Percentiles rank a stretch among this genome's conserved stretches.
phyloP scores from a whole-genome alignment of 148 eudicot species.

The Cornus controversa region DNA sequence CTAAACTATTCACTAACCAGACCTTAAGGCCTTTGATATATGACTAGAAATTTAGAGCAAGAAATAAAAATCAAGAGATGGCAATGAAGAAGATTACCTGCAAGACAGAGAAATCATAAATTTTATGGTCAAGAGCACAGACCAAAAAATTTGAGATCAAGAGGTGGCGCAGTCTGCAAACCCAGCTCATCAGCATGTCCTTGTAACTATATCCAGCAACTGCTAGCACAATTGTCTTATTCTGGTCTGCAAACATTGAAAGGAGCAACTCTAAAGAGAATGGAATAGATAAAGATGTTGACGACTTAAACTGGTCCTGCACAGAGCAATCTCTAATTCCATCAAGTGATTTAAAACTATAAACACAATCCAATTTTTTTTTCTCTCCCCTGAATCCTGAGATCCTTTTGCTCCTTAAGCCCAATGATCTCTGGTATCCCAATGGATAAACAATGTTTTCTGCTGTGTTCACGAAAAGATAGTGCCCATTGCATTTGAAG shows the following conservation, averaged over 20 bases:
- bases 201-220: slow-evolving; percentile 89
- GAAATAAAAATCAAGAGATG: neutral
- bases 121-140: slow-evolving; percentile 83
- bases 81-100: slow-evolving; percentile 46
- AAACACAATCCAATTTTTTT: slow-evolving; percentile 43
- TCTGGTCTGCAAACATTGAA: slow-evolving; percentile 54
- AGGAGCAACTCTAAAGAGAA: slow-evolving; percentile 56
- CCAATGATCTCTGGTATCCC: slow-evolving; percentile 26
- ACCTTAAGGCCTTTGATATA: neutral
- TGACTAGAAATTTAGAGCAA: neutral
- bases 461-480: slow-evolving; percentile 37
- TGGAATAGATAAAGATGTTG: slow-evolving; percentile 40
- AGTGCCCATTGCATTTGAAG: slow-evolving; percentile 48
- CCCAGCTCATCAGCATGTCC: slow-evolving; percentile 99
- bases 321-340: slow-evolving; percentile 22
- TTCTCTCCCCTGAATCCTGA: slow-evolving; percentile 29
- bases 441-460: slow-evolving; percentile 46
- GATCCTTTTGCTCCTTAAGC: slow-evolving; percentile 33
- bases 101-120: slow-evolving; percentile 64
- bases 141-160: slow-evolving; percentile 63
- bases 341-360: slow-evolving; percentile 29
- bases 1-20: neutral
- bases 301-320: slow-evolving; percentile 25
- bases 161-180: slow-evolving; percentile 71
- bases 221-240: slow-evolving; percentile 66